Evolutionary conservation across 106 monocot species (phyloP), one percentile per base, ranked within the genome.

Genomic region (Platanthera zijinensis): DNA sequence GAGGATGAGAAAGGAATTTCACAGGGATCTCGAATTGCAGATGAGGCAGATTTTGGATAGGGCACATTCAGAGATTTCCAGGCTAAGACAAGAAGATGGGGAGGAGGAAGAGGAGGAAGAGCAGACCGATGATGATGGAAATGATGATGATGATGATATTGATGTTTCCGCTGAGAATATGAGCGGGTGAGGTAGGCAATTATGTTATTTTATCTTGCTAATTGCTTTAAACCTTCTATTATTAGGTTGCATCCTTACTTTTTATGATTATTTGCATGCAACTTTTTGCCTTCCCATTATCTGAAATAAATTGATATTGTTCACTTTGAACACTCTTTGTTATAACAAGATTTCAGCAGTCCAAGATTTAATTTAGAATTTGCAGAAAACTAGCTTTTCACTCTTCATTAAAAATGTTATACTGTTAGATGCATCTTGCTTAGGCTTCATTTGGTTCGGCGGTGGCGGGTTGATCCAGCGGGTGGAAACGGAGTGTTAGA

Each of bases 1-100:
- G 75, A 88, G 78, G 78, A 90, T 97, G 94, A 89, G 97, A 78
- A 89, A 79, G 80, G 91, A 93, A 47, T 94, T 94, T 56, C 86
- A 91, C 56, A 88, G 86, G 72, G 94, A 97, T 57, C 72, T 97
- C 68, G 97, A 97, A 66, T 47, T 80, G 53, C 87, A 90, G 75
- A 87, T 84, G 77, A 87, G 84, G 80, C 85, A 94, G 86, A 92
- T 99, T 64, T 82, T 99, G 71, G 92, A 94, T 73, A 78, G 85
- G 63, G 94, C 86, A 8, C 94, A 94, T 77, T 81, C 73, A 8
- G 88, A 99, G 79, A 84, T 99, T 78, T 86, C 80, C 3, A 90
- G 83, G 76, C 62, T 99, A 22, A 84, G 83, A 61, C 82, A 86
- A 50, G 86, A 83, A 61, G 82, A 76, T 47, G 87, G 73, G 17